A percentile compares a stretch with the other conserved stretches of the same genome.
phyloP scores from a whole-genome alignment of 1,139 yeast genomes.

The Nadsonia commutata region DNA sequence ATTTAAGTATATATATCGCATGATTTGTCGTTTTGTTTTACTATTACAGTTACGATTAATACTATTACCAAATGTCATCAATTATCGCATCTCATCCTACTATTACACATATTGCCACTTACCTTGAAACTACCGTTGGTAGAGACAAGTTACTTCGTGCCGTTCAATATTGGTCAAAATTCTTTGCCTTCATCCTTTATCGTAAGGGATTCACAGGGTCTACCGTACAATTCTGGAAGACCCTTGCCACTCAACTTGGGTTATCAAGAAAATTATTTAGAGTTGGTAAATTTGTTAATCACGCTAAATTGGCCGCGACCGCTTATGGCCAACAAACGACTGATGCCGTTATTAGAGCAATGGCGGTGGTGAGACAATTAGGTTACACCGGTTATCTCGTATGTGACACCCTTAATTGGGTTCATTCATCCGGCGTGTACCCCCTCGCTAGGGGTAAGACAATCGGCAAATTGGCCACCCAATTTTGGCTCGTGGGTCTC shows the following conservation, averaged over 20 bases:
- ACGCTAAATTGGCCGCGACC: slow-evolving; percentile 53
- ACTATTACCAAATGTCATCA: slow-evolving; percentile 4
- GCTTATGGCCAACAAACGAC: slow-evolving; percentile 58
- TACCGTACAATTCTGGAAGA: slow-evolving; percentile 35
- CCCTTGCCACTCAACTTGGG: slow-evolving; percentile 44
- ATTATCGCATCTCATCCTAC: slow-evolving; percentile 43
- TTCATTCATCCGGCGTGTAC: slow-evolving; percentile 32
- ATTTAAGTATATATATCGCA: too few relatives aligned
- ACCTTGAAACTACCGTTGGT: slow-evolving; percentile 45
- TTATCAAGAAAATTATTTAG: slow-evolving; percentile 75
- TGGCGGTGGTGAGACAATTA: slow-evolving; percentile 52
- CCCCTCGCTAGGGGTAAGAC: slow-evolving; percentile 17
- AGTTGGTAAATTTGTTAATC: slow-evolving; percentile 69
- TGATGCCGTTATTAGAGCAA: slow-evolving; percentile 45
- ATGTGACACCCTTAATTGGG: slow-evolving; percentile 59
- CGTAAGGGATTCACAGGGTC: slow-evolving; percentile 45
- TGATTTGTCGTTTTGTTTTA: too few relatives aligned
- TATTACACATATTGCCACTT: slow-evolving; percentile 43
- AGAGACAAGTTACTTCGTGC: slow-evolving; percentile 72
- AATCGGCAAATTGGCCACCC: slow-evolving; percentile 23
- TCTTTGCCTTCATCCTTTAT: slow-evolving; percentile 47
- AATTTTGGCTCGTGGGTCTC: slow-evolving; percentile 71
- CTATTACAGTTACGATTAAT: too few relatives aligned
- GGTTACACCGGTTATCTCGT: slow-evolving; percentile 64
- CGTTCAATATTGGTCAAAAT: slow-evolving; percentile 68